Base-by-base conservation (phyloP, 2,329 filamentous ascomycete species). In the Onygenales sp. region DNA sequence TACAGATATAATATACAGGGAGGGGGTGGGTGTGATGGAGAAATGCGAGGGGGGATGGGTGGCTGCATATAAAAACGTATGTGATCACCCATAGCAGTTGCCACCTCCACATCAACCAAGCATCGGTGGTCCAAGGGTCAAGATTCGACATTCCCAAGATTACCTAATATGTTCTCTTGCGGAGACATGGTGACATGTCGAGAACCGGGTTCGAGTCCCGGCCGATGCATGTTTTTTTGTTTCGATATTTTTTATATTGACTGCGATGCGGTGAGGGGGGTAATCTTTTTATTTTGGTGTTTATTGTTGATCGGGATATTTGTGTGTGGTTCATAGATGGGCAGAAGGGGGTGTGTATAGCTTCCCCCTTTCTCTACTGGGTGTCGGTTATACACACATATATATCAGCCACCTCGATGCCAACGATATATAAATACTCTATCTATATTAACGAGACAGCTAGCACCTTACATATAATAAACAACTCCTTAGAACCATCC, bases 91-190 rank as follows among this genome's bases (percentile, higher is more conserved):
- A 17, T 17, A 17, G 14, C 14, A 2, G 14, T 17, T 10, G 13
- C 36, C 9, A n/a, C 36, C 6, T 38, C 35, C 9, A n/a, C 13
- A n/a, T 9, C 35, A 39, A 41, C 14, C 3, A 36, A 31, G 46
- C 46, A 36, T 49, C 46, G 46, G 46, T 49, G 46, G 46, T 49
- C 46, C 46, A 49, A 49, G 27, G 46, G 46, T 49, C 39, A 49
- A 11, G 46, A 49, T 49, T 49, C 46, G 46, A 49, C 46, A 49
- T 49, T 49, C 46, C 46, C 46, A 49, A 35, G 46, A 27, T 27
- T 35, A 48, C 46, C 41, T 17, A 39, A 48, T 47, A 48, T 13
- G 48, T 39, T 27, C 14, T 27, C 21, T 27, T 27, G 21, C 35
- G 33, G 32, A n/a, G 13, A 27, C 33, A 14, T 42, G 39, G 42